These are phyloP conservation scores for Reticulascus tulasneorum DNA, from an alignment of 2,329 filamentous ascomycete genomes.

Conservation along the genomic window DNA sequence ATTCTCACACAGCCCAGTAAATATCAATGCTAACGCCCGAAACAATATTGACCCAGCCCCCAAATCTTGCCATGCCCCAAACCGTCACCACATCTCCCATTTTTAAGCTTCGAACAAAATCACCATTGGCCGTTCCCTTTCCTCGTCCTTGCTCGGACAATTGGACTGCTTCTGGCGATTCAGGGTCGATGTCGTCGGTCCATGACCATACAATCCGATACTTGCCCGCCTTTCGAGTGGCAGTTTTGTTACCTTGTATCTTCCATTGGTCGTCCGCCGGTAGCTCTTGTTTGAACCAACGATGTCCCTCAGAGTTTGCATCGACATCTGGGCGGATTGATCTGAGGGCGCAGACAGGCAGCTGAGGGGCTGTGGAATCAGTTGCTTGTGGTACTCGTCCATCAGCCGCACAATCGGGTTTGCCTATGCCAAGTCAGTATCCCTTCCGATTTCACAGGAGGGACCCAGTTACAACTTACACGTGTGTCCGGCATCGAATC, in stretches of 20 bases:
- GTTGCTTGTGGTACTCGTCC: not conserved
- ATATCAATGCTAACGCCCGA: conserved; percentile 49
- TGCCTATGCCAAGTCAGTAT: conserved; percentile 1
- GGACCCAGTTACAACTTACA: conserved; percentile 16
- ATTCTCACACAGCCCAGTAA: conserved; percentile 50
- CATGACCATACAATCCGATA: conserved; percentile 52
- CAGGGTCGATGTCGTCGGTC: conserved; percentile 41
- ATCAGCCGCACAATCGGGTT: too few species aligned
- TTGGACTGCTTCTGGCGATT: conserved; percentile 33
- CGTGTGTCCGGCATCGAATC: conserved; percentile 36
- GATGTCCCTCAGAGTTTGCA: conserved; percentile 5
- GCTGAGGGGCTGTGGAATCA: not conserved
- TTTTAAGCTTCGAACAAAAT: conserved; percentile 51
- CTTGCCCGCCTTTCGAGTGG: conserved; percentile 26
- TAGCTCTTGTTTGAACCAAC: conserved; percentile 34
- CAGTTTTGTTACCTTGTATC: conserved; percentile 46
- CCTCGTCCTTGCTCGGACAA: conserved; percentile 46
- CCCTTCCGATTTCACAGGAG: fast-evolving
- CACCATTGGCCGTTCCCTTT: conserved; percentile 44
- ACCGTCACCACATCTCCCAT: conserved; percentile 59
- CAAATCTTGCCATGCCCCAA: conserved; percentile 57
- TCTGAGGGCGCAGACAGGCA: conserved; percentile 31
- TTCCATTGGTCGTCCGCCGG: conserved; percentile 29
- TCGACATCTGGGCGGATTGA: conserved; percentile 29
- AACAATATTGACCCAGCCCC: conserved; percentile 49